A percentile compares a stretch with the other conserved stretches of the same genome.
Evolutionary conservation across 495 filamentous ascomycete species (phyloP).

Genomic region (Aspergillus sclerotioniger): DNA sequence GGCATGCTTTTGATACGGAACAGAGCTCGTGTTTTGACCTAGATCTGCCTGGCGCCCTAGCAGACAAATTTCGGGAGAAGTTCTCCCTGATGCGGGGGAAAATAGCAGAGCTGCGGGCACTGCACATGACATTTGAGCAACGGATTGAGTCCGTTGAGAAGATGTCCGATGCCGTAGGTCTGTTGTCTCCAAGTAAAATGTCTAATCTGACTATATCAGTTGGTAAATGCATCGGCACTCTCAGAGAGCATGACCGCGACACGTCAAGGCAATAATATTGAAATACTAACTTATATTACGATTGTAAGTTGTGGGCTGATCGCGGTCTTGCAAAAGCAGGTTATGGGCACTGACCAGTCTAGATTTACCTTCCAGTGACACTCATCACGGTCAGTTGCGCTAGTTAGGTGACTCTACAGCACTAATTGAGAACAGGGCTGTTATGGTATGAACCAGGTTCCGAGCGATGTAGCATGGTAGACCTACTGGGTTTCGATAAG

Average conservation of each 20-base stretch:
- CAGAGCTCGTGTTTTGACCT: conserved; percentile 4
- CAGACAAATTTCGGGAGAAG: neutral
- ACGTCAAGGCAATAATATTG: conserved; percentile 22
- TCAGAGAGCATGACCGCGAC: conserved; percentile 21
- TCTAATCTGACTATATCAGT: neutral
- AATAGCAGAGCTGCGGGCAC: neutral
- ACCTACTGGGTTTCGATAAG: conserved; percentile 19
- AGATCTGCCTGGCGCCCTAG: neutral
- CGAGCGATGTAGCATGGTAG: conserved; percentile 15
- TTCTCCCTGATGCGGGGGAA: conserved; percentile 3
- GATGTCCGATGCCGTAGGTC: conserved; percentile 3
- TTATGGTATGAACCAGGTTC: conserved; percentile 23
- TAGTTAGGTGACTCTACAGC: neutral
- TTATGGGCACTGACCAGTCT: conserved; percentile 4
- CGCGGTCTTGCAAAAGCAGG: no score
- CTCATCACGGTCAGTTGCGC: conserved; percentile 17
- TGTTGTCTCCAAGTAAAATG: neutral
- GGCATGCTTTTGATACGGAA: conserved; percentile 2
- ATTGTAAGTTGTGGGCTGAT: conserved; percentile 12
- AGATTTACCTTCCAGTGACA: conserved; percentile 19
- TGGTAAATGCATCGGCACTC: conserved; percentile 22
- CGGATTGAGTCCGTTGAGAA: conserved; percentile 9
- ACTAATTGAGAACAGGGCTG: conserved; percentile 10
- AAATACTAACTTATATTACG: conserved; percentile 18
- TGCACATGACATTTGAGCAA: conserved; percentile 7